Evolutionary conservation across 2,329 filamentous ascomycete genomes (phyloP), one percentile per base, ranked within the genome.

Genomic region (Tricladium varicosporioides): DNA sequence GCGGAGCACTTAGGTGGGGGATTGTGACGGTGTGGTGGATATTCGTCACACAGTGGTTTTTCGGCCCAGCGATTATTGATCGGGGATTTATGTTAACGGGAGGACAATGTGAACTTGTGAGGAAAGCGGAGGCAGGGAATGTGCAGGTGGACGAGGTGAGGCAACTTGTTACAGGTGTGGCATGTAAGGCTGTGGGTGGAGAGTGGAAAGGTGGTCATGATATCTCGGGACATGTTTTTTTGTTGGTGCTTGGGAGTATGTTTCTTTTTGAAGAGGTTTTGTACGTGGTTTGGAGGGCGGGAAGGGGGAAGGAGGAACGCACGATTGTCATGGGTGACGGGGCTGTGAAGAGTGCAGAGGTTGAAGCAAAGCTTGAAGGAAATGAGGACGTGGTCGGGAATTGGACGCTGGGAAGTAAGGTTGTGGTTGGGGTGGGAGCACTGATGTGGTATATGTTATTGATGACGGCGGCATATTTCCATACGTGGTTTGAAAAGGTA

Each of bases 381-480:
- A n/a, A 51, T 53, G 36, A 40, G 56, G n/a, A 60, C 51, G 22
- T 57, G 57, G 43, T 47, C 36, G 58, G 60, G 18, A 54, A 62
- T 40, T 71, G 82, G 56, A 76, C 79, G 2, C 63, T 81, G 51
- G 74, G 80, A 8, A 74, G 75, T 65, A 76, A 83, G 78, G 75
- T 88, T 63, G 82, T 86, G 61, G 74, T 80, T 19, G 80, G 69
- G 0, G 84, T 97, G 22, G 81, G 88, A 15, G 85, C 74, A 0
- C 67, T 97, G 69, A 91, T 87, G 69, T 83, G 87, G 77, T 97
- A 94, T 91, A 99, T 99, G 94, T 74, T 99, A 71, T 79, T 97
- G 60, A 99, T 99, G 94, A 99, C 94, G 43, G 92, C 92, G 2
- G 92, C 95, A 42, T 99, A 93, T 79, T 99, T 99, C 69, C 94